Evolutionary conservation across 2,329 filamentous ascomycete genomes (phyloP).

Genomic region (Metarhizium humberi): DNA sequence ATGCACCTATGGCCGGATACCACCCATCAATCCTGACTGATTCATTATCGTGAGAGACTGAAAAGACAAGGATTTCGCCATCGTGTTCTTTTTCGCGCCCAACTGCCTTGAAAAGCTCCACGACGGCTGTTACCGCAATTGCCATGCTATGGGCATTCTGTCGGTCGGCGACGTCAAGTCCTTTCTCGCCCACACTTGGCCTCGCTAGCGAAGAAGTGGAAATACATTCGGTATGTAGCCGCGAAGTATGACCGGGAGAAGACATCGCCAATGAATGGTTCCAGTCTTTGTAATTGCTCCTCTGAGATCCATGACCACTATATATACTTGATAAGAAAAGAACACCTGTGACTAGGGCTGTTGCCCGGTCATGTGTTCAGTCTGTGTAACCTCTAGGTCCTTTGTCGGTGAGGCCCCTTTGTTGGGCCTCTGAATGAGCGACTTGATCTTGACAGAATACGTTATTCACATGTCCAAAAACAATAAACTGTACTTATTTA

Average conservation of each 20-base stretch:
- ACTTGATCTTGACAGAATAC: too few species aligned
- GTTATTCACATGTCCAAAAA: too few species aligned
- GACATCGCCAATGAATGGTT: constrained; percentile 25
- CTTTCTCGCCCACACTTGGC: constrained; percentile 31
- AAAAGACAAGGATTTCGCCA: constrained; percentile 33
- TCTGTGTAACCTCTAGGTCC: too few species aligned
- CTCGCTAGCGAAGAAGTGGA: constrained; percentile 39
- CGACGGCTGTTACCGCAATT: constrained; percentile 26
- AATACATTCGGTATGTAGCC: constrained; percentile 35
- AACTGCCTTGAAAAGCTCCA: constrained; percentile 28
- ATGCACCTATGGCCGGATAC: neutral
- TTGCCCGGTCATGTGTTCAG: too few species aligned
- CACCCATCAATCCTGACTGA: constrained; percentile 27
- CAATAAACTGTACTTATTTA: too few species aligned
- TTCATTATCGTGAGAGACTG: constrained; percentile 21
- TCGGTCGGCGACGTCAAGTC: constrained; percentile 26
- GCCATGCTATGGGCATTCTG: constrained; percentile 32
- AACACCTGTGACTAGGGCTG: too few species aligned
- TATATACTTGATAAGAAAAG: too few species aligned
- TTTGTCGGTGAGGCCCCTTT: too few species aligned
- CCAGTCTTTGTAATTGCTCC: constrained; percentile 30
- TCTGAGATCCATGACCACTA: too few species aligned
- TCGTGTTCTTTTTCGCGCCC: constrained; percentile 26
- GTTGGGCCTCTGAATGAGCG: too few species aligned
- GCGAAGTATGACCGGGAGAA: constrained; percentile 17